phyloP scores from a whole-genome alignment of 2,329 filamentous ascomycete genomes.

The Trichocomaceae sp. region DNA sequence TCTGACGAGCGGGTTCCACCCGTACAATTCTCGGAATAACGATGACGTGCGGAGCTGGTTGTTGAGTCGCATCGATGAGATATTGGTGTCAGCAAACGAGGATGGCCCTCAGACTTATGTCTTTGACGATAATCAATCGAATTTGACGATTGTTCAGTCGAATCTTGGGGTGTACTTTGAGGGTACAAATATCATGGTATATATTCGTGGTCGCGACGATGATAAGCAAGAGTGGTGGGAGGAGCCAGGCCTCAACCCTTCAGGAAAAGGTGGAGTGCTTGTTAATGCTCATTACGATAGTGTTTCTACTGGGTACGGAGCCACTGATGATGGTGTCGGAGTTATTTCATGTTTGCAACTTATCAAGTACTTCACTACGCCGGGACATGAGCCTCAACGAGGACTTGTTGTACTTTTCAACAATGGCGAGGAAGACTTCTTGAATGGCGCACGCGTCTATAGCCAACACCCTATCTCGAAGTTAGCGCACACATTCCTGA shows the following conservation, averaged over 20 bases:
- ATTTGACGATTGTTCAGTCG: slow-evolving; percentile 57
- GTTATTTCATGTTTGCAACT: slow-evolving; percentile 82
- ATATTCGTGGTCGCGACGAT: slow-evolving; percentile 76
- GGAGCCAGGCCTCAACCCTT: slow-evolving; percentile 41
- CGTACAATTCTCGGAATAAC: slow-evolving; percentile 80
- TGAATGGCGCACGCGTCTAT: slow-evolving; percentile 82
- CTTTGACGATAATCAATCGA: slow-evolving; percentile 73
- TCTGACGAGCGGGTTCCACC: slow-evolving; percentile 71
- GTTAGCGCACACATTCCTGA: slow-evolving; percentile 81
- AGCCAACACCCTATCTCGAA: slow-evolving; percentile 72
- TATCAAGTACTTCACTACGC: slow-evolving; percentile 73
- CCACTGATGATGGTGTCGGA: slow-evolving; percentile 88
- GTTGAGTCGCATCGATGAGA: slow-evolving; percentile 61
- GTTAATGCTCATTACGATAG: slow-evolving; percentile 95
- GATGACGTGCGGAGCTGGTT: slow-evolving; percentile 74
- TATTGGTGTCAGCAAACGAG: slow-evolving; percentile 43
- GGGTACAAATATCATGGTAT: slow-evolving; percentile 84
- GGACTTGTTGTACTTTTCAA: slow-evolving; percentile 84
- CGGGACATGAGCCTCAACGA: slow-evolving; percentile 64
- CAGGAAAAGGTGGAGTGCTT: slow-evolving; percentile 68
- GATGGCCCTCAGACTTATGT: slow-evolving; percentile 46
- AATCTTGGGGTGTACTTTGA: slow-evolving; percentile 71
- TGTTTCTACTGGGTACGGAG: slow-evolving; percentile 84
- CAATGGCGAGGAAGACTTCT: slow-evolving; percentile 89
- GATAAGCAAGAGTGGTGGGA: slow-evolving; percentile 69